A percentile compares a stretch with the other conserved stretches of the same genome.
Conservation (phyloP, 805 yeast species). For the Kluyveromyces starmeri region DNA sequence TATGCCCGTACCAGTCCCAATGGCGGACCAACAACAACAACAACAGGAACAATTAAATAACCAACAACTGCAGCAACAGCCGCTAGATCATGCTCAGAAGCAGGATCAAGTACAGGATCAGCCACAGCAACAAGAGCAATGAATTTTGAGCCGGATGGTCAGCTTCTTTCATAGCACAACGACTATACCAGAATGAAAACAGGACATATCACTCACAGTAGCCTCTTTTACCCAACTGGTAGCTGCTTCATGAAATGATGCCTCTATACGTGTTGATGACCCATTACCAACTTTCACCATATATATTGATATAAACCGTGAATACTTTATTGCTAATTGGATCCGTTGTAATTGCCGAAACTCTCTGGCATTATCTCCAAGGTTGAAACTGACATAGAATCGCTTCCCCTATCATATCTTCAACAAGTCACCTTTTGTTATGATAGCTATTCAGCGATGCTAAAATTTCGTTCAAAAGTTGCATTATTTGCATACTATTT, state of each 20-base stretch:
- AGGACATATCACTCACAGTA: too few relatives aligned
- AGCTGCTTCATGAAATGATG: neutral
- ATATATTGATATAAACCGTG: conserved; percentile 1
- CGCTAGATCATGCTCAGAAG: conserved; percentile 6
- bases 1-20: conserved; percentile 5
- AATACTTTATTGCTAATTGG: neutral
- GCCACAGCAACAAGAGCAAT: conserved; percentile 3
- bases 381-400: too few relatives aligned
- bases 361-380: too few relatives aligned
- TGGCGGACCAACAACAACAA: conserved; percentile 6
- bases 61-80: conserved; percentile 11
- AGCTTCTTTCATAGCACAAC: too few relatives aligned
- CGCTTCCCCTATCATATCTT: too few relatives aligned
- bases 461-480: too few relatives aligned
- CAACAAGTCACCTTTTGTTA: too few relatives aligned
- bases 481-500: too few relatives aligned
- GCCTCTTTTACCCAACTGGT: neutral
- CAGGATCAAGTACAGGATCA: conserved; percentile 1
- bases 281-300: neutral
- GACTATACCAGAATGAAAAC: too few relatives aligned
- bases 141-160: too few relatives aligned
- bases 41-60: conserved; percentile 6
- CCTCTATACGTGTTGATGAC: conserved; percentile 1
- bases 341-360: too few relatives aligned
- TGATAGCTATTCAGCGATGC: too few relatives aligned